Base-by-base conservation (phyloP, 2,329 filamentous ascomycete genomes). In the Paramyrothecium sp. region DNA sequence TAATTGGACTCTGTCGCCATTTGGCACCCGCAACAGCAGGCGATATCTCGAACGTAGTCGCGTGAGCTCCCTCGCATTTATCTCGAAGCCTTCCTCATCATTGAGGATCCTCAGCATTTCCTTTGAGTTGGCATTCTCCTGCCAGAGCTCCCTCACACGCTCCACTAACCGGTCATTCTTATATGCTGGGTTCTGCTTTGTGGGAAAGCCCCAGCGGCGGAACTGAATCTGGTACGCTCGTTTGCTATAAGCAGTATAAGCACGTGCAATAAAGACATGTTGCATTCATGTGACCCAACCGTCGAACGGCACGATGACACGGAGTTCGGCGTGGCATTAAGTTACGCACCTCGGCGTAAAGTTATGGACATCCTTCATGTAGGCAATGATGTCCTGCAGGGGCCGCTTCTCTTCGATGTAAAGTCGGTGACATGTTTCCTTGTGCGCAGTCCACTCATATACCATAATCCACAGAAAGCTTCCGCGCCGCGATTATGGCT, bases 151-250 rank as follows among this genome's bases (percentile, higher is more conserved):
- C 67, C 86, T 87, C 59, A 94, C 82, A 30, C 91, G 85, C 19
- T 81, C 82, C 46, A 90, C 84, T 8, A 94, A 81, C 22, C 77
- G 78, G 16, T 80, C 77, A 68, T 92, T 89, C 67, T 89, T 89
- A 68, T 92, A 85, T 2, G 87, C 86, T 1, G 87, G 86, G 58
- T 88, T 86, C 63, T 90, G 86, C 70, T 91, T 91, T 57, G 82
- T 84, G 16, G 90, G 90, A 64, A 95, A 94, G 8, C 85, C 83
- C 91, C 91, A 95, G 69, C 85, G 81, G 67, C 87, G 89, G 73
- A 92, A 91, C 64, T 92, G 89, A 3, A 81, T 86, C 71, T 92
- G 89, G 60, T 89, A 91, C 48, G 88, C 87, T 59, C 90, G 87
- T 77, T 91, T 91, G 71, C 90, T 90, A 72, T 55, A 48, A 60